Conservation (phyloP, 2,329 filamentous ascomycete genomes). For the Diaporthe citriasiana region DNA sequence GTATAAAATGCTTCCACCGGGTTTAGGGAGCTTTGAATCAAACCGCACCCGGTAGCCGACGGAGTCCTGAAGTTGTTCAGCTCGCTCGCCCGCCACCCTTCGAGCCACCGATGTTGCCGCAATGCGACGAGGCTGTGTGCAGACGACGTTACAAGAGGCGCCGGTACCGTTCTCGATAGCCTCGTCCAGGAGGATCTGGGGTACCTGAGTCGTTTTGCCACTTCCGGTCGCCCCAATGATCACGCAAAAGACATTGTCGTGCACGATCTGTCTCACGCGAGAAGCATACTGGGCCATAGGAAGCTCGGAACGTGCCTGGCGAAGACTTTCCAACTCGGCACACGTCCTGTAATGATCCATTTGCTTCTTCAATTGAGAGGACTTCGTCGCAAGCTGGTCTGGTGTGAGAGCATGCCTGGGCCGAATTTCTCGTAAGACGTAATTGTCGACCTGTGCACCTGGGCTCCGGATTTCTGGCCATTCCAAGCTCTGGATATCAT, state of each 20-base stretch:
- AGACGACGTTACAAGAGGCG: slow-evolving; percentile 62
- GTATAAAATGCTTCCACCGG: slow-evolving; percentile 57
- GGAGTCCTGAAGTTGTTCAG: slow-evolving; percentile 54
- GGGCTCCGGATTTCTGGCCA: background rate
- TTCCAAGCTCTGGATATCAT: background rate
- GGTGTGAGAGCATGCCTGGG: background rate
- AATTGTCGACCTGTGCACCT: too few relatives aligned
- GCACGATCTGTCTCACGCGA: slow-evolving; percentile 28
- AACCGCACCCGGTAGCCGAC: slow-evolving; percentile 63
- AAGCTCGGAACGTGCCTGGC: slow-evolving; percentile 30
- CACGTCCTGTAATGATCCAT: slow-evolving; percentile 9
- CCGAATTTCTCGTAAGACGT: background rate
- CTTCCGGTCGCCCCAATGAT: slow-evolving; percentile 41
- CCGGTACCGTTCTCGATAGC: slow-evolving; percentile 56
- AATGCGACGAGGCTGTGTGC: slow-evolving; percentile 63
- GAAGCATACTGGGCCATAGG: slow-evolving; percentile 35
- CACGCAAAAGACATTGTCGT: slow-evolving; percentile 37
- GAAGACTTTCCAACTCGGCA: slow-evolving; percentile 15
- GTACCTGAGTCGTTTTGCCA: slow-evolving; percentile 55
- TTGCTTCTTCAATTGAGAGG: background rate
- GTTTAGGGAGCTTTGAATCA: slow-evolving; percentile 52
- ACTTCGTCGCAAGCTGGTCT: slow-evolving; percentile 13
- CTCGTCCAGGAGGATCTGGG: slow-evolving; percentile 67
- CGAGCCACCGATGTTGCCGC: slow-evolving; percentile 61
- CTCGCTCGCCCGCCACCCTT: slow-evolving; percentile 61